Conservation (phyloP, 176 grass and related monocot species). For the Poa pratensis region DNA sequence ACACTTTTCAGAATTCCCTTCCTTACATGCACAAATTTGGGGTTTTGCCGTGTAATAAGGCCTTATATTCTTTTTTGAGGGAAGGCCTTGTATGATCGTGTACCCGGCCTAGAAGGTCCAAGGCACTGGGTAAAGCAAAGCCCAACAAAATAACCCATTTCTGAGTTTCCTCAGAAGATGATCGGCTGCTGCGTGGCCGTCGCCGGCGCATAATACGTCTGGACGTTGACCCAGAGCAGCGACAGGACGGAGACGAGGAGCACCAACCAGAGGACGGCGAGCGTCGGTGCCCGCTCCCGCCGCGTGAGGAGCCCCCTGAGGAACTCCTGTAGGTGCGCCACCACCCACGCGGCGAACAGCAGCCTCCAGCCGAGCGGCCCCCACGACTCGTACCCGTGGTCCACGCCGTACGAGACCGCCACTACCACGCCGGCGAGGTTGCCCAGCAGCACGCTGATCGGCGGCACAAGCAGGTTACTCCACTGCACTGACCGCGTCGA, state of each 20-base stretch:
- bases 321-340: conserved; percentile 81
- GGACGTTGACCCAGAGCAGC: conserved; percentile 68
- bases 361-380: conserved; percentile 59
- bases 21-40: background rate
- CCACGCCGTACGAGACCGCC: conserved; percentile 68
- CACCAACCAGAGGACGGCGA: conserved; percentile 81
- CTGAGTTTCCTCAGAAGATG: conserved; percentile 22
- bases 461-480: conserved; percentile 68
- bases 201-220: conserved; percentile 51
- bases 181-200: background rate
- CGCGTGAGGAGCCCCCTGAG: conserved; percentile 63
- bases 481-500: conserved; percentile 51
- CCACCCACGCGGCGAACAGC: conserved; percentile 70
- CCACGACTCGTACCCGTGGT: conserved; percentile 75
- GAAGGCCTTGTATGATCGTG: background rate
- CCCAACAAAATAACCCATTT: background rate
- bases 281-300: conserved; percentile 64
- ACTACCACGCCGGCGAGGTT: conserved; percentile 77
- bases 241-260: conserved; percentile 74
- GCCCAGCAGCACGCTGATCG: conserved; percentile 55
- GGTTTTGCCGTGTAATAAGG: background rate
- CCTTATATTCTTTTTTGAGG: too few relatives aligned
- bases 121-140: background rate
- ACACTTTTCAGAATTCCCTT: too few relatives aligned
- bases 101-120: background rate